These are phyloP conservation scores for Prunus salicina DNA, from an alignment of 306 rosid genomes.

Conservation along the genomic window DNA sequence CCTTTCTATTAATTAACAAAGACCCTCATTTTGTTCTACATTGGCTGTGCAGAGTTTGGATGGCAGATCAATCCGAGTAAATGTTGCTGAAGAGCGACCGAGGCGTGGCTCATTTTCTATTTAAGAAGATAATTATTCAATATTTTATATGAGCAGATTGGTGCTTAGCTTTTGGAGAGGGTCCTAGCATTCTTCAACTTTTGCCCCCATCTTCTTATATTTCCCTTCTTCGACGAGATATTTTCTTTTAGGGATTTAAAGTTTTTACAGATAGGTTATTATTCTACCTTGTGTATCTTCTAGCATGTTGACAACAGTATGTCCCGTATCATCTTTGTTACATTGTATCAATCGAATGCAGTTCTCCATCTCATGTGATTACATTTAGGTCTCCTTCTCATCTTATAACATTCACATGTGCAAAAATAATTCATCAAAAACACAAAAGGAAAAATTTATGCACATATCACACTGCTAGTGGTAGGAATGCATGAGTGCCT, in stretches of 20 bases:
- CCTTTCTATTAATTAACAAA: background rate
- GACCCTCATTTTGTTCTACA: background rate
- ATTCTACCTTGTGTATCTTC: background rate
- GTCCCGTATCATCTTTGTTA: background rate
- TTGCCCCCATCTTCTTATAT: background rate
- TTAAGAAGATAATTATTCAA: background rate
- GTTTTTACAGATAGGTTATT: conserved; percentile 9
- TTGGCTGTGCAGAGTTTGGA: conserved; percentile 54
- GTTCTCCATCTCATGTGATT: conserved; percentile 2
- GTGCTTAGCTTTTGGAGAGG: conserved; percentile 8
- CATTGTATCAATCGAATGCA: background rate
- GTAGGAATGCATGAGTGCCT: too few relatives aligned
- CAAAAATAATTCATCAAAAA: too few relatives aligned
- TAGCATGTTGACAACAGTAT: background rate
- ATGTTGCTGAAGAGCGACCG: conserved; percentile 71
- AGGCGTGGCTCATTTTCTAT: conserved; percentile 45
- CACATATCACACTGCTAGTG: too few relatives aligned
- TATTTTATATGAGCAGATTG: conserved; percentile 1
- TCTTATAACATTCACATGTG: background rate
- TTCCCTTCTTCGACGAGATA: background rate
- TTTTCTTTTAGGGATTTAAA: conserved; percentile 1
- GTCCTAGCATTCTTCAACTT: conserved; percentile 6
- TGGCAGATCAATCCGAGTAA: conserved; percentile 77
- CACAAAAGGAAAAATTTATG: too few relatives aligned
- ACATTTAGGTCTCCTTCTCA: background rate